Percentiles rank a stretch among this genome's conserved stretches.
phyloP scores from a whole-genome alignment of 2,329 filamentous ascomycete genomes.

The Rugonectria rugulosa region DNA sequence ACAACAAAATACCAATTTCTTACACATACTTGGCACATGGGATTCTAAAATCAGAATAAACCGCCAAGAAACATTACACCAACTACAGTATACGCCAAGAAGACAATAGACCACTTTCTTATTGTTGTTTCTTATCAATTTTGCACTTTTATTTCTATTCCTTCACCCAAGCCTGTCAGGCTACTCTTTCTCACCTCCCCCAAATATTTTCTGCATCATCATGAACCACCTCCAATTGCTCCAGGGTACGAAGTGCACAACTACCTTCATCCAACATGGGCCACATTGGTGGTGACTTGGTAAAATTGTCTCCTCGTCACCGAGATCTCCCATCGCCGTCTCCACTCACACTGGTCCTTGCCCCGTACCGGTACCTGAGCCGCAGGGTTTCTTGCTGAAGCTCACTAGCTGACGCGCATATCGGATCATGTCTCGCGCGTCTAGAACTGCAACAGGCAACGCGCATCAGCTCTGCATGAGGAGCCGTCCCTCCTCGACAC shows the following conservation, averaged over 20 bases:
- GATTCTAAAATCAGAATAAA: conserved; percentile 8
- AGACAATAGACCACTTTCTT: too few species aligned
- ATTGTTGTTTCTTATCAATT: too few species aligned
- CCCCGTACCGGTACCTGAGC: conserved; percentile 38
- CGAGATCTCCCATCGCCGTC: conserved; percentile 35
- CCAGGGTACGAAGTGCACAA: conserved; percentile 4
- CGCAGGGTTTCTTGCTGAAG: conserved; percentile 36
- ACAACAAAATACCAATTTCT: background rate
- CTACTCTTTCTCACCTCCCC: too few species aligned
- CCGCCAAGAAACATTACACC: too few species aligned
- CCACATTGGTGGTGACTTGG: conserved; percentile 13
- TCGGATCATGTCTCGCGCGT: conserved; percentile 42
- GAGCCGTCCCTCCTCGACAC: conserved; percentile 17
- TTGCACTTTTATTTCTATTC: background rate
- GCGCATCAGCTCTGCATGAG: conserved; percentile 39
- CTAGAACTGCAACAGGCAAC: conserved; percentile 41
- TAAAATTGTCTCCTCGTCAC: conserved; percentile 33
- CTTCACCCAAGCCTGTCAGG: background rate
- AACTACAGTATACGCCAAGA: too few species aligned
- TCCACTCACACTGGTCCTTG: conserved; percentile 28
- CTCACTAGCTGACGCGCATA: conserved; percentile 43
- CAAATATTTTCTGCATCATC: background rate
- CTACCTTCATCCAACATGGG: background rate
- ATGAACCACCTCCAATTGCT: conserved; percentile 10
- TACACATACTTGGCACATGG: too few species aligned